Percentiles rank a stretch among this genome's conserved stretches.
These are phyloP conservation scores for Chalciporus sp. DNA, from an alignment of 1,284 basidiomycete species.

Conservation along the genomic window DNA sequence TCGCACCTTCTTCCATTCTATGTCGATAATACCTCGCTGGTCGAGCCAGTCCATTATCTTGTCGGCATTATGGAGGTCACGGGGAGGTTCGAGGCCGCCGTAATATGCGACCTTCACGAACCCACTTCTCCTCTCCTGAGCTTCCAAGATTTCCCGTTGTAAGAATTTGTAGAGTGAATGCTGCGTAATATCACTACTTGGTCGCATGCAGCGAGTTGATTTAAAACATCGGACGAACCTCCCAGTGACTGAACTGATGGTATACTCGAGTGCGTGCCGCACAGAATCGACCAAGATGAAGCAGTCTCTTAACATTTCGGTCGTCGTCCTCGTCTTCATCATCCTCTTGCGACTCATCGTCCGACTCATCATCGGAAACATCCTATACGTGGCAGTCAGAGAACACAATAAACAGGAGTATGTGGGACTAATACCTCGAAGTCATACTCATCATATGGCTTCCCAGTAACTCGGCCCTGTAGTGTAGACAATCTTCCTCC, in stretches of 20 bases:
- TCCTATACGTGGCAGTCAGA: slow-evolving; percentile 14
- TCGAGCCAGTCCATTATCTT: slow-evolving; percentile 84
- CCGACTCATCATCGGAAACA: slow-evolving; percentile 22
- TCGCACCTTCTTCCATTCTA: slow-evolving; percentile 69
- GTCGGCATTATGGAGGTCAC: slow-evolving; percentile 70
- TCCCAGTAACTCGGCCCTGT: slow-evolving; percentile 57
- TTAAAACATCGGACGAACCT: slow-evolving; percentile 51
- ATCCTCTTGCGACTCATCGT: slow-evolving; percentile 9
- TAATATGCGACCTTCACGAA: slow-evolving; percentile 61
- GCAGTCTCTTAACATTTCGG: slow-evolving; percentile 27
- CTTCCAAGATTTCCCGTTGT: slow-evolving; percentile 54
- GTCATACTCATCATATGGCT: slow-evolving; percentile 59
- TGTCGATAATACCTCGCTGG: slow-evolving; percentile 63
- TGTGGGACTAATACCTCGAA: slow-evolving; percentile 47
- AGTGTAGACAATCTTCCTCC: slow-evolving; percentile 67
- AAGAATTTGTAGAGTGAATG: slow-evolving; percentile 60
- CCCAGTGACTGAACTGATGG: slow-evolving; percentile 84
- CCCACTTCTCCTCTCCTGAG: slow-evolving; percentile 36
- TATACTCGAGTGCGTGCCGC: slow-evolving; percentile 67
- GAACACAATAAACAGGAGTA: not conserved
- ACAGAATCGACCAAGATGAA: slow-evolving; percentile 76
- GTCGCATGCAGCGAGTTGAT: slow-evolving; percentile 1
- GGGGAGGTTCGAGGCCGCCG: slow-evolving; percentile 56
- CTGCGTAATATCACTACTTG: slow-evolving; percentile 37
- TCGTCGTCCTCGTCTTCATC: slow-evolving; percentile 36